Evolutionary conservation across 257 asterid species (phyloP), one percentile per base, ranked within the genome.

Genomic region (Hygrophila difformis): DNA sequence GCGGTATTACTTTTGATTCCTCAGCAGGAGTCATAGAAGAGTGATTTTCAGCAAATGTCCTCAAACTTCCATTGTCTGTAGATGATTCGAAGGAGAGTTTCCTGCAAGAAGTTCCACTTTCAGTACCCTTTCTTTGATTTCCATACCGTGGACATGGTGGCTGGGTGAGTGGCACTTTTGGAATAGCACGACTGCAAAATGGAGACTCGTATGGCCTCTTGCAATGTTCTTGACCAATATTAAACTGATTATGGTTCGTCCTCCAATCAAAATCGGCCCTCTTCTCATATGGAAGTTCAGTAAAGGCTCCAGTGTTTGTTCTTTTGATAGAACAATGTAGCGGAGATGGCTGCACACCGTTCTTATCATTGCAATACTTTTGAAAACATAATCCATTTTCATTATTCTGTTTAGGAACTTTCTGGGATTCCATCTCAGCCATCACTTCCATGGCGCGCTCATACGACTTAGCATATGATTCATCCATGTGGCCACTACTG

Each of bases 391-490:
- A 33, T 33, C 43, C 22, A 11, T 17, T 38, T 12, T 51, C 63
- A 17, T 49, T 52, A 18, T 40, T 23, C 21, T 13, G 62, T 47
- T 56, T 51, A 17, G 39, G 43, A 39, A 8, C 51, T 3, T 18
- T 19, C 47, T 47, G 62, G 5, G 76, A 45, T 51, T 65, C 76
- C 21, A 72, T 52, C 60, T 72, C 77, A 3, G 54, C 61, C 58
- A 76, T 59, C 53, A 69, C 54, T 49, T 72, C 59, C 44, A 55
- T 49, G 35, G 77, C 75, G 17, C 84, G 75, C 22, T 69, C 77
- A n/a, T 61, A 87, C 29, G 95, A 80, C 51, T 77, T 91, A 14
- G 52, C 68, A 44, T 66, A 61, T 5, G 96, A 55, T 22, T 86
- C 99, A 40, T 78, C 89, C 45, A 65, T 47, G 35, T 23, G 60